phyloP scores from a whole-genome alignment of 2,329 filamentous ascomycete species.

The Colletotrichum kahawae region DNA sequence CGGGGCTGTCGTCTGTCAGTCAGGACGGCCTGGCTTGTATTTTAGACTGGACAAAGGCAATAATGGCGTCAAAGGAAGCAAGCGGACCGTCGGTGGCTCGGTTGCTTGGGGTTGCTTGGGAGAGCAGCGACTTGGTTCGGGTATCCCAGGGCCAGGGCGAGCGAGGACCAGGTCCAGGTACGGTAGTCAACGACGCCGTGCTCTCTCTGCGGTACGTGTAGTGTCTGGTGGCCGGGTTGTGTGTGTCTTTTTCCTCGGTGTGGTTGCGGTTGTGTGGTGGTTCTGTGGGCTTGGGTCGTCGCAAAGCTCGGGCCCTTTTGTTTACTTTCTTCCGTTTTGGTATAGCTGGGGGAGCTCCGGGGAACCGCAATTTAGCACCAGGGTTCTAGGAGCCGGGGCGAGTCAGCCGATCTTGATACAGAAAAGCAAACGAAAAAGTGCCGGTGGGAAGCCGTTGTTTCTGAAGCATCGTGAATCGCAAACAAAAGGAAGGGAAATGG shows the following conservation, averaged over 20 bases:
- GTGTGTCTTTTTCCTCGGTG: background rate
- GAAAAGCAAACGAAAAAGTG: conserved; percentile 19
- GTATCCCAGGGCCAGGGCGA: conserved; percentile 5
- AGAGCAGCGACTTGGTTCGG: conserved; percentile 9
- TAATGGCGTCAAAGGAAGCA: conserved; percentile 12
- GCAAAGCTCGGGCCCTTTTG: conserved; percentile 41
- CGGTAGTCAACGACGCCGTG: background rate
- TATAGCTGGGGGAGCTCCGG: conserved; percentile 32
- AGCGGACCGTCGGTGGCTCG: conserved; percentile 9
- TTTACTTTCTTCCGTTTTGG: conserved; percentile 45
- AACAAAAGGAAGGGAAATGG: background rate
- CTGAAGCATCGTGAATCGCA: conserved; percentile 27
- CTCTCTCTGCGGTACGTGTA: background rate
- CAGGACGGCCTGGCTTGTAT: conserved; percentile 21
- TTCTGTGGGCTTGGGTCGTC: conserved; percentile 17
- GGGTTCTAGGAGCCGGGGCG: conserved; percentile 19
- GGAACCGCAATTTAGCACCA: conserved; percentile 19
- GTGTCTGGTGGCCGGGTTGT: background rate
- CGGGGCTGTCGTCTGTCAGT: conserved; percentile 19
- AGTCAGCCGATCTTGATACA: conserved; percentile 21
- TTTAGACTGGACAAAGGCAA: conserved; percentile 14
- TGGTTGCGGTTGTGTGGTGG: background rate
- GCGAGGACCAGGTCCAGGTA: conserved; percentile 5
- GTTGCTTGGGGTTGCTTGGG: conserved; percentile 11
- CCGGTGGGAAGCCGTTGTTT: conserved; percentile 16